Percentiles rank a stretch among this genome's conserved stretches.
Conservation (phyloP, 2,329 filamentous ascomycete genomes). For the Xylaria sp. region DNA sequence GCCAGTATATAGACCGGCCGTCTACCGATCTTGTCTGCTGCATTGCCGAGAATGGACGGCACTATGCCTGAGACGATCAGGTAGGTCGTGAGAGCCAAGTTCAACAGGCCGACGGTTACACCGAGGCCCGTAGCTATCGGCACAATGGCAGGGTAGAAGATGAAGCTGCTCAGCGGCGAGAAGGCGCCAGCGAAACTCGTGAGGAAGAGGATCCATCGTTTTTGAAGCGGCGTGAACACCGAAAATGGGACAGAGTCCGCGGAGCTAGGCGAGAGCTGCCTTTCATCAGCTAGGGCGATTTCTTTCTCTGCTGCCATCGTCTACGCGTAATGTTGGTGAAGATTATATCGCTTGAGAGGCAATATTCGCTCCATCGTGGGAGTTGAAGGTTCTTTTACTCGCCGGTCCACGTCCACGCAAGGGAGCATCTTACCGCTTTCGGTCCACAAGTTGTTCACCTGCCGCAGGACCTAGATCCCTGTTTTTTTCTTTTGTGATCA, state of each 20-base stretch:
- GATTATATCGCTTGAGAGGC: neutral
- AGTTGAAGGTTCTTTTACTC: neutral
- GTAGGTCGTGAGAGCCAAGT: conserved; percentile 46
- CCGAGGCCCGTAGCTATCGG: conserved; percentile 35
- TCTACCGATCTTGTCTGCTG: conserved; percentile 54
- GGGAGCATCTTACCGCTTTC: neutral
- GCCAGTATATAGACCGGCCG: conserved; percentile 54
- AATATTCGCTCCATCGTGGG: neutral
- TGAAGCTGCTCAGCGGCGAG: conserved; percentile 42
- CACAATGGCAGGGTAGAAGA: conserved; percentile 42
- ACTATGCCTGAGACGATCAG: conserved; percentile 57
- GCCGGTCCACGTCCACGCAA: neutral
- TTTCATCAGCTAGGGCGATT: neutral
- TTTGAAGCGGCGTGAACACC: conserved; percentile 32
- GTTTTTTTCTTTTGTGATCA: neutral
- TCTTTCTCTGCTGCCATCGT: conserved; percentile 9
- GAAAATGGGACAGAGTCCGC: conserved; percentile 27
- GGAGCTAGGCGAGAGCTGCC: neutral
- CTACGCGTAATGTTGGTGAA: neutral
- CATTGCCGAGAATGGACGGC: conserved; percentile 54
- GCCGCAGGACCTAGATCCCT: neutral
- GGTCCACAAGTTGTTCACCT: neutral
- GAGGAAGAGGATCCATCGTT: conserved; percentile 41
- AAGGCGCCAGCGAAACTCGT: conserved; percentile 41
- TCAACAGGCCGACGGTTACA: conserved; percentile 36